phyloP scores from a whole-genome alignment of 495 filamentous ascomycete genomes.

The Penicillium flavigenum region DNA sequence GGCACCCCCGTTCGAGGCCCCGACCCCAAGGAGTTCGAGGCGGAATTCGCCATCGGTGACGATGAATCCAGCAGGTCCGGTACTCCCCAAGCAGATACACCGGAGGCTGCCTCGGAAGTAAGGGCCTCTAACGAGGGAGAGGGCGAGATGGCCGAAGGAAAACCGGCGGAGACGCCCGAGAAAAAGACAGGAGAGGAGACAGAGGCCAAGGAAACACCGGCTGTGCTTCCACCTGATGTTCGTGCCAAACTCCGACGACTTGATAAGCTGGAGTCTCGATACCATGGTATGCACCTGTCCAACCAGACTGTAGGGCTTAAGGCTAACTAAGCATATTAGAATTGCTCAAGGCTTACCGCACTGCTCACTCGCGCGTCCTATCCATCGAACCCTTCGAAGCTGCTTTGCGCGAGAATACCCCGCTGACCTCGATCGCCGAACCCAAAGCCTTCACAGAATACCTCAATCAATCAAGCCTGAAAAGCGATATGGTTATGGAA shows the following conservation, averaged over 20 bases:
- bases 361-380: conserved; percentile 79
- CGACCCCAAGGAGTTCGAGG: conserved; percentile 82
- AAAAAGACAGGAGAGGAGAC: conserved; percentile 26
- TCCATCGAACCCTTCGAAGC: conserved; percentile 93
- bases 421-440: conserved; percentile 82
- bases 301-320: conserved; percentile 1
- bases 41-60: conserved; percentile 78
- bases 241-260: conserved; percentile 66
- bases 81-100: conserved; percentile 49
- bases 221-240: conserved; percentile 75
- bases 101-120: conserved; percentile 27
- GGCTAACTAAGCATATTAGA: conserved; percentile 53
- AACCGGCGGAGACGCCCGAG: conserved; percentile 27
- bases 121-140: conserved; percentile 25
- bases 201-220: conserved; percentile 24
- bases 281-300: conserved; percentile 61
- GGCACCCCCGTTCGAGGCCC: conserved; percentile 56
- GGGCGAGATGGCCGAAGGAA: conserved; percentile 29
- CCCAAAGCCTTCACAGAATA: conserved; percentile 87
- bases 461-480: conserved; percentile 81
- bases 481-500: conserved; percentile 85
- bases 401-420: conserved; percentile 84
- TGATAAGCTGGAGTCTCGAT: conserved; percentile 82
- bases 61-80: conserved; percentile 55
- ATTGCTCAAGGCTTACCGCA: conserved; percentile 83